phyloP scores from a whole-genome alignment of 169 alveolate genomes.

The Plasmodium vinckei region DNA sequence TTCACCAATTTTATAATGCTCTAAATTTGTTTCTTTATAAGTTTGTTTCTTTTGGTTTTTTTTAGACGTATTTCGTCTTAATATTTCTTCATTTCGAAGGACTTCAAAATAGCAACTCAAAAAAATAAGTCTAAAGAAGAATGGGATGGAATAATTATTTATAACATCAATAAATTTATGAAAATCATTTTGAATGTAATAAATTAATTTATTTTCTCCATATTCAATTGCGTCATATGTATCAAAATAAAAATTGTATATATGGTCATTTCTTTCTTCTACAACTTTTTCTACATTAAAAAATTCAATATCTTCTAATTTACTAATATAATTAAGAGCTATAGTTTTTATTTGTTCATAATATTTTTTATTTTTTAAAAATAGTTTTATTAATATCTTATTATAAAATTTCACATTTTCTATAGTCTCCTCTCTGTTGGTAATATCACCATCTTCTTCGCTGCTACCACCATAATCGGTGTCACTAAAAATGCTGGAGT shows the following conservation, averaged over 20 bases:
- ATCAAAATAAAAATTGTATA: conserved; percentile 65
- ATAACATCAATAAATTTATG: conserved; percentile 71
- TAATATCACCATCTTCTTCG: conserved; percentile 26
- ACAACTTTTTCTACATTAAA: conserved; percentile 25
- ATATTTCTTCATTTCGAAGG: conserved; percentile 13
- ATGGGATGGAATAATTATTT: conserved; percentile 57
- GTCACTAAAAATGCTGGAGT: conserved; percentile 68
- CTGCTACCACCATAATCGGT: conserved; percentile 45
- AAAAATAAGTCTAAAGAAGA: conserved; percentile 57
- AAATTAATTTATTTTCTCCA: conserved; percentile 68
- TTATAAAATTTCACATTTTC: conserved; percentile 50
- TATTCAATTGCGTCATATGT: conserved; percentile 61
- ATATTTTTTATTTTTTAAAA: conserved; percentile 60
- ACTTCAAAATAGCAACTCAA: conserved; percentile 70
- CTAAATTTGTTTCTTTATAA: background rate
- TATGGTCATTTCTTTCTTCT: conserved; percentile 31
- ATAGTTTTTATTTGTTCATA: conserved; percentile 61
- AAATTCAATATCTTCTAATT: conserved; percentile 64
- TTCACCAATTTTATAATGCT: background rate
- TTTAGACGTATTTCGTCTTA: too few relatives aligned
- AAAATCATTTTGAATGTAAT: conserved; percentile 63
- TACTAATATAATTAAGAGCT: conserved; percentile 60
- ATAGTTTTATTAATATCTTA: conserved; percentile 57
- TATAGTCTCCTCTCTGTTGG: conserved; percentile 44
- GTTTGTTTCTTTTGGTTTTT: background rate